Evolutionary conservation across 495 filamentous ascomycete genomes (phyloP), one percentile per base, ranked within the genome.

Genomic region (Daldinia concentrica): DNA sequence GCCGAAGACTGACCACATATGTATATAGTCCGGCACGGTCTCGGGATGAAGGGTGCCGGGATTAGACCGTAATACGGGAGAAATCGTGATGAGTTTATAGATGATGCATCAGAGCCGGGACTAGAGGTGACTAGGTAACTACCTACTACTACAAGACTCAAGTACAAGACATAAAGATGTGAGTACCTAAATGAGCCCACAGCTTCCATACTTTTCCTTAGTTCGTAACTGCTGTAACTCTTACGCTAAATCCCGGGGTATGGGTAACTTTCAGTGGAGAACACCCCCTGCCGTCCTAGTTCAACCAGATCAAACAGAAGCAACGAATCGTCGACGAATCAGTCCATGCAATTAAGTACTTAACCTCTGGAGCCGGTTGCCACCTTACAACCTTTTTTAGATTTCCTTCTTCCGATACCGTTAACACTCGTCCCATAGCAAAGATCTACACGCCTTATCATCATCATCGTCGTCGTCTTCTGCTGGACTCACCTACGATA

Each of bases 191-290:
- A 27, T 30, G 26, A 30, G 14, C 50, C 50, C 50, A 54, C 26
- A 37, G 17, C 19, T 27, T 58, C 34, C 30, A 36, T 24, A 30
- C 12, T 15, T 29, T n/a, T 56, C 9, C 4, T 19, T 34, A 58
- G 34, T 24, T 56, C 11, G 45, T 26, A 41, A 41, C 39, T 41
- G 39, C 17, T 30, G 50, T 52, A 58, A 36, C 26, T 57, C 27
- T 36, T 62, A 51, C 56, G 60, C 64, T 68, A 72, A 72, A 72
- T 68, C 52, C 69, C 55, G 69, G 69, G 69, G 69, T 72, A 64
- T 32, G 27, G 69, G 59, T 29, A 36, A 32, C 22, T 17, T 60
- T 4, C 57, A 29, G 56, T 59, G 58, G 41, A 32, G 58, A 50
- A 43, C 22, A 24, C 3, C 37, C 17, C 58, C 30, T 37, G 19